phyloP scores from a whole-genome alignment of 1,139 yeast species.

The Debaryomyces udenii region DNA sequence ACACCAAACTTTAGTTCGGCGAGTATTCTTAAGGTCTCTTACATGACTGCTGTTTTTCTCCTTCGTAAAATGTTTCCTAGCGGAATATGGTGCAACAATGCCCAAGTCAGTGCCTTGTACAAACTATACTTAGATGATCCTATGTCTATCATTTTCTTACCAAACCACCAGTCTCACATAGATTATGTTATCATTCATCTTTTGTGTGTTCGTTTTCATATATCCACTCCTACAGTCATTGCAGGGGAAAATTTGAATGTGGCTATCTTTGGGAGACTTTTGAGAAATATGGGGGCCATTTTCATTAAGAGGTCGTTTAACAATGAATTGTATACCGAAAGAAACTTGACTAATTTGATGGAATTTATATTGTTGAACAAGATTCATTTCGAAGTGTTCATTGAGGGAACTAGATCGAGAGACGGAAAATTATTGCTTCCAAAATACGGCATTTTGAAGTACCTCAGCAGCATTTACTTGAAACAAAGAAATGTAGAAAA shows the following conservation, averaged over 20 bases:
- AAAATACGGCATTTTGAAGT: slow-evolving; percentile 64
- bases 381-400: slow-evolving; percentile 61
- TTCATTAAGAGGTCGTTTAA: slow-evolving; percentile 50
- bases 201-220: slow-evolving; percentile 57
- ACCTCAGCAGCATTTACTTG: slow-evolving; percentile 47
- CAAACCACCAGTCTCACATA: slow-evolving; percentile 66
- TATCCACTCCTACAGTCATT: slow-evolving; percentile 61
- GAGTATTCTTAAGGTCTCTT: slow-evolving; percentile 37
- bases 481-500: slow-evolving; percentile 45
- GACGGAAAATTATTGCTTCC: slow-evolving; percentile 68
- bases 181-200: slow-evolving; percentile 67
- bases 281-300: slow-evolving; percentile 50
- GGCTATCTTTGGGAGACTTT: slow-evolving; percentile 55
- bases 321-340: slow-evolving; percentile 59
- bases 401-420: slow-evolving; percentile 69
- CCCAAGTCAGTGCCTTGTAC: slow-evolving; percentile 35
- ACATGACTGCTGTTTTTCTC: slow-evolving; percentile 40
- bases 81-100: slow-evolving; percentile 46
- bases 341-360: slow-evolving; percentile 55
- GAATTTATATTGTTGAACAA: slow-evolving; percentile 56
- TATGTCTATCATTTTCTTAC: slow-evolving; percentile 46
- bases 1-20: slow-evolving; percentile 35
- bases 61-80: slow-evolving; percentile 45
- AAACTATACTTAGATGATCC: slow-evolving; percentile 41
- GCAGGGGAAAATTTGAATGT: slow-evolving; percentile 74